These are phyloP conservation scores for Ceratocystis alfenasii DNA, from an alignment of 2,329 filamentous ascomycete species.

Conservation along the genomic window DNA sequence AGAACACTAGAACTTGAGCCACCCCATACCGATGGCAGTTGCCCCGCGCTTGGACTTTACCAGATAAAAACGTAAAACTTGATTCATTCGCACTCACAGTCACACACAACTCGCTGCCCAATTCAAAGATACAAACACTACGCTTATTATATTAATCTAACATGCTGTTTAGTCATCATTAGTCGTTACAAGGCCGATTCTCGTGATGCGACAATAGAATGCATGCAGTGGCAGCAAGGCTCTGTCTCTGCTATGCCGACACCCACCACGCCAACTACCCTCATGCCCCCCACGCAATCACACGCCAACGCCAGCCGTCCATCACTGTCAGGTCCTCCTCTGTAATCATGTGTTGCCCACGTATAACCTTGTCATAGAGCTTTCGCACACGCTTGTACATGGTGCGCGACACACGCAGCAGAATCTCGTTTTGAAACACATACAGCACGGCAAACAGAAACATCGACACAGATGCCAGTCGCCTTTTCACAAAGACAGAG, in stretches of 20 bases:
- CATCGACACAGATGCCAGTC: slow-evolving; percentile 39
- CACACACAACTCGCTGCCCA: background rate
- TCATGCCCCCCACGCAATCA: slow-evolving; percentile 35
- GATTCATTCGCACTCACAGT: no score
- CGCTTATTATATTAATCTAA: slow-evolving; percentile 1
- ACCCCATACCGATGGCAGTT: no score
- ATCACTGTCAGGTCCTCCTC: slow-evolving; percentile 38
- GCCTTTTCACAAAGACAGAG: slow-evolving; percentile 34
- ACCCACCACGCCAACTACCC: background rate
- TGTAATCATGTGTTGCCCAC: slow-evolving; percentile 34
- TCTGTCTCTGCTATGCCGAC: background rate
- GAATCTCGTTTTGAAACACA: slow-evolving; percentile 48
- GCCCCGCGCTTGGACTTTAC: no score
- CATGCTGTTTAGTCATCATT: slow-evolving; percentile 9
- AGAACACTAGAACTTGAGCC: no score
- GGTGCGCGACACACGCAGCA: slow-evolving; percentile 42
- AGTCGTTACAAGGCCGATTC: slow-evolving; percentile 2
- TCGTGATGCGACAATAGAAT: no score
- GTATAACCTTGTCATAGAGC: background rate
- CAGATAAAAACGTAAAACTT: no score
- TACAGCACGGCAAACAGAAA: slow-evolving; percentile 47
- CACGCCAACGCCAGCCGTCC: slow-evolving; percentile 45
- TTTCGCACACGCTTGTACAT: slow-evolving; percentile 36
- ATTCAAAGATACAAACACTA: background rate
- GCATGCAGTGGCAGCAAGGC: background rate